Conservation (phyloP, 306 rosid genomes). For the Vigna hirtella region DNA sequence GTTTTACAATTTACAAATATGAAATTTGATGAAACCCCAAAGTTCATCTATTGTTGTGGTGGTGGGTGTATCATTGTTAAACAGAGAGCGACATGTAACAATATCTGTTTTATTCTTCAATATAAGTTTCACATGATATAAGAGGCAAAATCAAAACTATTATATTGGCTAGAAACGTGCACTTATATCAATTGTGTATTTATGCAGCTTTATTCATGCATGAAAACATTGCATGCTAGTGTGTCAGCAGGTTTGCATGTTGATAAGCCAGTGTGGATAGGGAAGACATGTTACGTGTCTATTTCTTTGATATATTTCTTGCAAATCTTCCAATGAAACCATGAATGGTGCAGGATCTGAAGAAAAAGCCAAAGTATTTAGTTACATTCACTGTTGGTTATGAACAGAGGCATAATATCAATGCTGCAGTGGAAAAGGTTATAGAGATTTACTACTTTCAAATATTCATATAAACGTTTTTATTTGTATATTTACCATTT, state of each 20-base stretch:
- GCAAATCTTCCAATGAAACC: constrained; percentile 38
- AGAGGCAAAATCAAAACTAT: constrained; percentile 28
- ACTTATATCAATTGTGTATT: constrained; percentile 28
- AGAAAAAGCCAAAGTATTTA: constrained; percentile 85
- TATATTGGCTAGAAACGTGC: constrained; percentile 33
- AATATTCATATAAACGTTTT: constrained; percentile 1
- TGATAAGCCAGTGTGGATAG: constrained; percentile 32
- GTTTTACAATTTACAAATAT: constrained; percentile 9
- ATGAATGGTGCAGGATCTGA: constrained; percentile 82
- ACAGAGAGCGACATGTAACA: constrained; percentile 13
- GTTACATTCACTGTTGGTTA: constrained; percentile 93
- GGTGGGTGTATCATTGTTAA: not conserved
- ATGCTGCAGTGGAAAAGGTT: constrained; percentile 88
- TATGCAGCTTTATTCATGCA: constrained; percentile 38
- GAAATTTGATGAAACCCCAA: constrained; percentile 21
- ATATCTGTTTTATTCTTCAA: constrained; percentile 23
- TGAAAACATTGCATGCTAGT: constrained; percentile 39
- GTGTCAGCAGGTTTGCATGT: constrained; percentile 31
- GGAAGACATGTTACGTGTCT: constrained; percentile 15
- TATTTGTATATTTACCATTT: constrained; percentile 36
- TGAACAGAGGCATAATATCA: constrained; percentile 81
- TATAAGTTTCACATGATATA: constrained; percentile 34
- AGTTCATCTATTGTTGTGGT: constrained; percentile 13
- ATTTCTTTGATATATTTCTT: constrained; percentile 14
- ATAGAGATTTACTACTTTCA: constrained; percentile 25